Evolutionary conservation across 345 rosid species (phyloP), one percentile per base, ranked within the genome.

Genomic region (Euphorbia pulcherrima): DNA sequence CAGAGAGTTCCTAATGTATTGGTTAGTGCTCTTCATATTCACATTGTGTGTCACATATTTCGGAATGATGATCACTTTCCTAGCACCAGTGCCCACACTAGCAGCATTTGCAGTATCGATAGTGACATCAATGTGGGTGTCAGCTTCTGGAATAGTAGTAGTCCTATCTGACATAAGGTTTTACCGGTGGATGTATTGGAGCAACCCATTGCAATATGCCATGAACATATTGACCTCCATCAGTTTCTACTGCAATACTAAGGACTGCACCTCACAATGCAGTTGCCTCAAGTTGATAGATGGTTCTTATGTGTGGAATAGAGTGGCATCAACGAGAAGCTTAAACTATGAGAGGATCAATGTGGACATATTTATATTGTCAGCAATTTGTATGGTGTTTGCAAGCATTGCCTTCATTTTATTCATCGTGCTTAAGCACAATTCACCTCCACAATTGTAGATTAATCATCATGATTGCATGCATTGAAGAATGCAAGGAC

Each of bases 1-100:
- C 23, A 54, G 46, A 27, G 75, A 77, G 14, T 74, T 72, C 69
- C 35, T 74, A 2, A 56, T 33, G 58, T 77, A 77, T 61, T 77
- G 83, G 81, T 29, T 57, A 29, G 69, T 71, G 23, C 68, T 77
- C 69, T 72, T 73, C 60, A 54, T 74, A 29, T 75, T 81, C 71
- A 81, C 72, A 23, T 27, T 74, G 11, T 67, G 69, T 29, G 35
- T 57, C 37, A 77, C 79, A 55, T 74, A 77, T 47, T 81, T 75
- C 2, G 82, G 80, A 33, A 75, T 69, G 75, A 75, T 81, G 84
- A 68, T 78, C 66, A 78, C 82, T 62, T 70, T 72, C 80, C 77
- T 78, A 67, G 82, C 80, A 67, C 81, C 81, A 62, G 30, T 67
- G 48, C 75, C 77, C 40, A 69, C 71, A 28, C 62, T 81, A 46